Evolutionary conservation across 257 asterid genomes (phyloP), one percentile per base, ranked within the genome.

Genomic region (Lithospermum erythrorhizon): DNA sequence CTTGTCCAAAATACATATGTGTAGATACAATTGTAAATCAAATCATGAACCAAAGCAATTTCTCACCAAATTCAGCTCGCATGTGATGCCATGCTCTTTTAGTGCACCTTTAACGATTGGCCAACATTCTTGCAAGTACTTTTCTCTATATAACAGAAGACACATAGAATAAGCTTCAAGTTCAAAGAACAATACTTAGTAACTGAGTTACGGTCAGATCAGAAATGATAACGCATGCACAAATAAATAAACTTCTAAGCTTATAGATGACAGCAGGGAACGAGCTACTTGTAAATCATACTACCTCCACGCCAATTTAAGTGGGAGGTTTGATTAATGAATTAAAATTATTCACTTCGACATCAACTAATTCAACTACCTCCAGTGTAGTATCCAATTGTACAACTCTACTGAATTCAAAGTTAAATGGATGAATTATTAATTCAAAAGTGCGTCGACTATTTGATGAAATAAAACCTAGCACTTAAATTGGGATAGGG

Each of bases 91-190:
- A 60, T 80, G 53, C 77, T 85, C 97, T 65, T 87, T 87, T 62
- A 85, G 66, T 29, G 95, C 88, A 30, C 90, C 81, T 77, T 78
- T 85, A 15, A 90, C 96, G 11, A 64, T 62, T 18, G 90, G 94
- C 96, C 96, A 90, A 68, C 95, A 81, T 51, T 90, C 95, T 69
- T 85, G 96, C 80, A 90, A 75, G 73, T 90, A 90, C 67, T 85
- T 90, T 57, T 87, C 97, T 87, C 73, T 52, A 73, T 41, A 58
- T 7, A 47, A 32, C 15, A 53, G 61, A 21, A 53, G 16, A 18
- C 15, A 41, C 22, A 1, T 17, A 9, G n/a, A 17, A 58, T 19
- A 63, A 53, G 45, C 9, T 35, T 35, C 45, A 35, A 35, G 45
- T 35, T 13, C 49, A 41, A 14, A 41, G 2, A 41, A 41, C 49